These are phyloP conservation scores for Claviceps digitariae DNA, from an alignment of 2,329 filamentous ascomycete genomes.

Conservation along the genomic window DNA sequence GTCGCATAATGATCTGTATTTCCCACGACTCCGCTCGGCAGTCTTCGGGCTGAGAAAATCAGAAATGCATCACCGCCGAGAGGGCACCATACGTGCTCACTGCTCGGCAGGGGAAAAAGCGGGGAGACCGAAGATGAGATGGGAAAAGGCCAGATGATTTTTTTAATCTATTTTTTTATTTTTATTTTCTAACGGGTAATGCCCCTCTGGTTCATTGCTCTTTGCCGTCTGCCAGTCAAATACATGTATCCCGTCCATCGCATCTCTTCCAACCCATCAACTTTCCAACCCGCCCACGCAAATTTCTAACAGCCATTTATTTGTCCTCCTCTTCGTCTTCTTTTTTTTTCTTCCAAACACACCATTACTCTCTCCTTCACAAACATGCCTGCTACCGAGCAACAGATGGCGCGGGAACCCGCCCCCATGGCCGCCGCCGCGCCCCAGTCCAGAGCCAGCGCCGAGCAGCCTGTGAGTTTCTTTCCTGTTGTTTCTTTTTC, in stretches of 20 bases:
- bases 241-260: neutral
- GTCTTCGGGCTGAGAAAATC: neutral
- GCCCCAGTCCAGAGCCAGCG: slow-evolving; percentile 11
- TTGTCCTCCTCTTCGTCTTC: too few species aligned
- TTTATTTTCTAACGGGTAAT: too few species aligned
- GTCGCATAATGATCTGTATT: too few species aligned
- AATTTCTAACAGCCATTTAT: too few species aligned
- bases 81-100: neutral
- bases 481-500: neutral
- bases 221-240: too few species aligned
- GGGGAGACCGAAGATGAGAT: neutral
- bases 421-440: slow-evolving; percentile 16
- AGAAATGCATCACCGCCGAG: neutral
- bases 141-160: too few species aligned
- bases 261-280: neutral
- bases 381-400: slow-evolving; percentile 7
- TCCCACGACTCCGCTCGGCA: neutral
- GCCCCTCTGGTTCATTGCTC: too few species aligned
- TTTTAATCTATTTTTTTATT: too few species aligned
- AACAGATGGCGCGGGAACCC: slow-evolving; percentile 21
- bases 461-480: slow-evolving; percentile 22
- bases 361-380: too few species aligned
- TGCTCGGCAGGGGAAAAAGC: neutral
- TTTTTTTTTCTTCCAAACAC: too few species aligned
- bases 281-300: too few species aligned